Base-by-base conservation (phyloP, 768 basidiomycete genomes). In the Mrakia gelida region DNA sequence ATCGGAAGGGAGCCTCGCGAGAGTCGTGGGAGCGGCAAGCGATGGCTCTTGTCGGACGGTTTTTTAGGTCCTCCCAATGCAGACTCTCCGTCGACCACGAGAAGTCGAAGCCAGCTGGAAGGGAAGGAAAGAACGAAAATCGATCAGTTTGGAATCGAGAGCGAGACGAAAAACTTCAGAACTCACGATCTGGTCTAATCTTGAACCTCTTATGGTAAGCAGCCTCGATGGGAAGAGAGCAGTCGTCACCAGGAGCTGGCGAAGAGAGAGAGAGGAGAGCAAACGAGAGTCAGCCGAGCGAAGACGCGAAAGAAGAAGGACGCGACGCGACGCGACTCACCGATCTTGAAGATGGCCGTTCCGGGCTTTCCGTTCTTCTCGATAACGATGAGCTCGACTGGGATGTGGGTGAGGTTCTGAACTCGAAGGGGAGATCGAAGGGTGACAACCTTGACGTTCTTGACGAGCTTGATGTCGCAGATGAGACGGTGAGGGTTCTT, bases 391-490 rank as follows among this genome's bases (percentile, higher is more conserved):
- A 98, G 85, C 84, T 99, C 97, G 81, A 98, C 85, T 7, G 95
- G 94, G 82, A 98, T 93, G 67, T 96, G 87, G 0, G 95, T 96
- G 76, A 90, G 85, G 84, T 99, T 99, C 84, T 94, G 91, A 65
- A 99, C 87, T 82, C 92, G 90, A 83, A 94, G 94, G 0, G 92
- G 94, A 1, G 97, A 98, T 62, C 96, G 89, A 80, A 99, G 88
- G 1, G 93, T 98, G 79, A 98, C 92, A 75, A 95, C 85, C 86
- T 99, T 99, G 82, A 95, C 92, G 82, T 94, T 96, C 81, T 94
- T 91, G 81, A 94, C 88, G 30, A 99, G 90, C 77, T 89, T 90
- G 80, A 99, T 90, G 80, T 96, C 95, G 82, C 93, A 95, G 7
- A 96, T 87, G 41, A 98, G 85, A 32, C 95, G 91, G 82, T 92